Conservation (phyloP, 208 protist species). For the Sergeia podlipaevii region DNA sequence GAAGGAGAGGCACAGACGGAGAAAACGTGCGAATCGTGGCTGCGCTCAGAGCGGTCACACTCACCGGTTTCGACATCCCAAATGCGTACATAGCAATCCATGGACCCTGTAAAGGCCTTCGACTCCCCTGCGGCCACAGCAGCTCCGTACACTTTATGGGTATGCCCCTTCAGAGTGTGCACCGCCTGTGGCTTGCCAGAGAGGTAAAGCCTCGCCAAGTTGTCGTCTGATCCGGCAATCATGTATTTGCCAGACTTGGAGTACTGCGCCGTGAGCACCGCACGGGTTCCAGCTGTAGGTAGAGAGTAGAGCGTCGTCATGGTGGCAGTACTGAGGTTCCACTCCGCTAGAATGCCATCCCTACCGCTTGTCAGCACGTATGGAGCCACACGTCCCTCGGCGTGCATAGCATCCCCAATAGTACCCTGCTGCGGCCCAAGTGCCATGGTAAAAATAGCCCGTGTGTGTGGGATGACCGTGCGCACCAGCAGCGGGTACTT, state of each 20-base stretch:
- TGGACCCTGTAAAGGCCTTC: conserved; percentile 38
- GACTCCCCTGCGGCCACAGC: conserved; percentile 28
- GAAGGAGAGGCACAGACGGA: conserved; percentile 28
- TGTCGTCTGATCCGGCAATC: conserved; percentile 24
- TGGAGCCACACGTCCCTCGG: conserved; percentile 9
- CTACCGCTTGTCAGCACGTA: conserved; percentile 23
- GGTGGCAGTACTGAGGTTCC: conserved; percentile 12
- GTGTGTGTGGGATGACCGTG: conserved; percentile 23
- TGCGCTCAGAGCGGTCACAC: conserved; percentile 16
- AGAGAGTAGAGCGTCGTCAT: conserved; percentile 21
- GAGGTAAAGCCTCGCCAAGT: conserved; percentile 18
- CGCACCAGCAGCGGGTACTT: conserved; percentile 19
- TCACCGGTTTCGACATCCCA: conserved; percentile 49
- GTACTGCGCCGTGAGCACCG: conserved; percentile 20
- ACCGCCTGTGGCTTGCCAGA: conserved; percentile 18
- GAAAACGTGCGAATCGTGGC: conserved; percentile 58
- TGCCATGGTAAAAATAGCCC: conserved; percentile 41
- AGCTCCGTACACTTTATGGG: conserved; percentile 52
- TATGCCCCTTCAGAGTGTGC: conserved; percentile 33
- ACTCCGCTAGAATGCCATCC: conserved; percentile 26
- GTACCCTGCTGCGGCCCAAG: conserved; percentile 14
- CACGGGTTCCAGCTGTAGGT: conserved; percentile 10
- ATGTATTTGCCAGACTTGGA: conserved; percentile 14
- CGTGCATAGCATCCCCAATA: conserved; percentile 5
- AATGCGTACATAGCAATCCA: conserved; percentile 46